Evolutionary conservation across 148 eudicot species (phyloP), one percentile per base, ranked within the genome.

Genomic region (Silene conica): DNA sequence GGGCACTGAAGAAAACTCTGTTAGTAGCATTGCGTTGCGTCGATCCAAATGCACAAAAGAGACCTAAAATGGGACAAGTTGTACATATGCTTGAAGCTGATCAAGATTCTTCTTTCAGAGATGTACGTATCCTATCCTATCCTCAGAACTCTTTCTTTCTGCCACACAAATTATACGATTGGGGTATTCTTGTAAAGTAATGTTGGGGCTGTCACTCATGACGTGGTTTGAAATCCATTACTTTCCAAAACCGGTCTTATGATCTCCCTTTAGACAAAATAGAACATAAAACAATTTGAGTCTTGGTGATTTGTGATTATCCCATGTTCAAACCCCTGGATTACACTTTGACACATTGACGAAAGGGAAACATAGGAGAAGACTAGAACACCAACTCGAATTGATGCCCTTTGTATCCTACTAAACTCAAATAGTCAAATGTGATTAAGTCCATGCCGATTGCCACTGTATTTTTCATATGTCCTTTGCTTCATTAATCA

Each of bases 71-170:
- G 84, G 90, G 92, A 20, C 92, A 86, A 73, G 83, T 89, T 25
- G 84, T 89, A 71, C 90, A 89, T 77, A 89, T 89, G 92, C 88
- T 89, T 71, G 92, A 89, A 74, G 83, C 87, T 8, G 88, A 89
- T 65, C 83, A 81, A 73, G 87, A 86, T 72, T 83, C 81, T 23
- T 74, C 88, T 21, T 81, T 79, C 46, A 82, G 76, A 75, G 88
- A 86, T 80, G 92, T 87, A 83, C 25, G 90, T 74, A 52, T 79
- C 21, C 72, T 46, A 25, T 25, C 31, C 71, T 45, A 54, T 22
- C 14, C 26, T 41, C 20, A 20, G 56, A 20, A 1, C 0, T 43
- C 41, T 57, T 15, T 56, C 2, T 63, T 25, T 46, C 19, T 61
- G 58, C 45, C 76, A 52, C 45, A 5, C 31, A 18, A 26, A 55